These are phyloP conservation scores for Verticillium klebahnii DNA, from an alignment of 2,329 filamentous ascomycete genomes.

Conservation along the genomic window DNA sequence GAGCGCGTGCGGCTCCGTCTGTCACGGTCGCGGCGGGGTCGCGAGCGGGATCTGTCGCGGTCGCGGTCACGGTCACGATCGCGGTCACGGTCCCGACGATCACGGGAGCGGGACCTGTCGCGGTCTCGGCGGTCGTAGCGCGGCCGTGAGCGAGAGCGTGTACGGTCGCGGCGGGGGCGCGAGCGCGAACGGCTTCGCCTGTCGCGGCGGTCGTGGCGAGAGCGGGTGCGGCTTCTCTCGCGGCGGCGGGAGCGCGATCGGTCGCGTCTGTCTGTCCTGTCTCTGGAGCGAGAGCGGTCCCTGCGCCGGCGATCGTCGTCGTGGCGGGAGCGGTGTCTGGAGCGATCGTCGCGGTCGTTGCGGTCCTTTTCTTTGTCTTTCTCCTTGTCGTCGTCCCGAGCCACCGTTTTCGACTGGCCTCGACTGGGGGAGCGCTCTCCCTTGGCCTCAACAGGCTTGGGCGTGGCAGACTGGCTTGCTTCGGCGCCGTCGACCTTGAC, in stretches of 20 bases:
- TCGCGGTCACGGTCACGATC: no score
- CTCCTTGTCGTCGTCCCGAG: constrained; percentile 7
- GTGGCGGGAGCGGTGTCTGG: constrained; percentile 29
- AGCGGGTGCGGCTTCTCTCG: constrained; percentile 25
- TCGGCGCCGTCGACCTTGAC: constrained; percentile 26
- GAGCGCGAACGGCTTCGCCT: constrained; percentile 29
- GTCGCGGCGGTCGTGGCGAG: constrained; percentile 19
- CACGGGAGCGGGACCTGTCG: constrained; percentile 21
- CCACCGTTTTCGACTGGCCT: constrained; percentile 13
- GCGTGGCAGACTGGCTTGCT: constrained; percentile 16
- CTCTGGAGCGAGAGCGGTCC: constrained; percentile 19
- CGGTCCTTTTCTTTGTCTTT: constrained; percentile 16
- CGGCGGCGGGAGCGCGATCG: constrained; percentile 24
- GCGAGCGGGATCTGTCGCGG: constrained; percentile 9
- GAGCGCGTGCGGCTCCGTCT: constrained; percentile 42
- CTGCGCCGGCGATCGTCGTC: constrained; percentile 24
- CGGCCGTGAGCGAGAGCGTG: constrained; percentile 25
- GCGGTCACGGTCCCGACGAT: constrained; percentile 13
- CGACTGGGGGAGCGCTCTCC: constrained; percentile 14
- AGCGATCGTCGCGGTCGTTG: constrained; percentile 24
- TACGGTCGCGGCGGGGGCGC: constrained; percentile 22
- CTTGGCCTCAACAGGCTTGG: constrained; percentile 4
- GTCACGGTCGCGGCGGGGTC: constrained; percentile 21
- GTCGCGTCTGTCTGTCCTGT: constrained; percentile 15
- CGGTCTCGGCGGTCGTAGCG: constrained; percentile 24